A percentile compares a stretch with the other conserved stretches of the same genome.
Conservation (phyloP, 139 green algal genomes). For the Micromonas commoda region DNA sequence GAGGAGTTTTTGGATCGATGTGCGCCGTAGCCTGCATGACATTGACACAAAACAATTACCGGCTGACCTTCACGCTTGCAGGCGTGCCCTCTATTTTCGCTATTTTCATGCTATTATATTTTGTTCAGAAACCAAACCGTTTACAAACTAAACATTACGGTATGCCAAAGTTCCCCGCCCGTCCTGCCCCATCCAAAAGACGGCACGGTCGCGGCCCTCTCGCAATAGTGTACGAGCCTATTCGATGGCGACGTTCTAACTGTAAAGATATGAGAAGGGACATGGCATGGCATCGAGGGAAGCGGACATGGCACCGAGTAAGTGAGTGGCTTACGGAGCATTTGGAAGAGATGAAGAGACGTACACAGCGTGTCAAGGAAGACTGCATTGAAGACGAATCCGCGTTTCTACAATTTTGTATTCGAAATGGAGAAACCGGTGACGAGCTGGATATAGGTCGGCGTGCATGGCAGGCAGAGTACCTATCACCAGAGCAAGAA, state of each 20-base stretch:
- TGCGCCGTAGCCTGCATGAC: slow-evolving; percentile 2
- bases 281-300: slow-evolving; percentile 18
- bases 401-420: not conserved
- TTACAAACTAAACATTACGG: slow-evolving; percentile 2
- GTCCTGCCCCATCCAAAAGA: not conserved
- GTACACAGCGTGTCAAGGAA: not conserved
- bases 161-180: not conserved
- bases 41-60: slow-evolving; percentile 11
- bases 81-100: slow-evolving; percentile 7
- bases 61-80: slow-evolving; percentile 10
- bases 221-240: slow-evolving; percentile 3
- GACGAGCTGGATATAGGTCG: not conserved
- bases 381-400: not conserved
- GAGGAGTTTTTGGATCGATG: slow-evolving; percentile 17
- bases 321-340: slow-evolving; percentile 13
- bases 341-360: slow-evolving; percentile 3
- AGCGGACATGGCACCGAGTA: slow-evolving; percentile 4
- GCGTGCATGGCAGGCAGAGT: not conserved
- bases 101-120: slow-evolving; percentile 6
- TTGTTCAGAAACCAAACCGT: slow-evolving; percentile 4
- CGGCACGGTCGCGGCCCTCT: slow-evolving; percentile 18
- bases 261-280: not conserved
- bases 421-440: not conserved
- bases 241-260: not conserved
- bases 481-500: not conserved